Evolutionary conservation across 1,284 basidiomycete genomes (phyloP), one percentile per base, ranked within the genome.

Genomic region (Microbotryum violaceum): DNA sequence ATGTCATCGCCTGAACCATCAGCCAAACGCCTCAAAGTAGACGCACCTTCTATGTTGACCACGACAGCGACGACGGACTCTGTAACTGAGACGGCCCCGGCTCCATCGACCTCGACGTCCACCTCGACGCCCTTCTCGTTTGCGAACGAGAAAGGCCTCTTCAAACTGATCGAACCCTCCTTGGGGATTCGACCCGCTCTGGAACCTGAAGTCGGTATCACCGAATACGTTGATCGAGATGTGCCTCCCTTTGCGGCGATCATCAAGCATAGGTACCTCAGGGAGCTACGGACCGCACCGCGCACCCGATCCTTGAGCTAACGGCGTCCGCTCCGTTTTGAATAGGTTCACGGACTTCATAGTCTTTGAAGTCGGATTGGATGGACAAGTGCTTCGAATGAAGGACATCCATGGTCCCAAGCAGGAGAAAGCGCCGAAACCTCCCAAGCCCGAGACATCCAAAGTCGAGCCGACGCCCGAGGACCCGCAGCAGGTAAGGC

Each of bases 301-400:
- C 1, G 31, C 31, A 8, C 7, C 14, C 6, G 10, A 20, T 27
- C 27, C 18, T n/a, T 10, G 53, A n/a, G 31, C 12, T 7, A 25
- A 31, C 7, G 31, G 31, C 31, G 31, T 31, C 31, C 31, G 31
- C 42, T n/a, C 23, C 25, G 49, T 20, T 12, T 3, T 44, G 23
- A n/a, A 66, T 57, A 94, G 92, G 70, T 96, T 96, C 74, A 92
- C 91, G 46, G 92, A 97, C 76, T 97, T 97, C 74, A 73, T 96
- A 66, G 92, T 97, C 29, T 87, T 83, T 72, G 92, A 97, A 77
- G 85, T 97, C 49, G 84, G 89, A 69, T 80, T 85, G 60, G 84
- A 88, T 66, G 82, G 85, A 48, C 82, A 88, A 63, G 85, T 89
- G 5, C 78, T 92, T 9, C 86, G 88, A 72, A 74, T 96, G 46